phyloP scores from a whole-genome alignment of 257 asterid species.

The Przewalskia tangutica region DNA sequence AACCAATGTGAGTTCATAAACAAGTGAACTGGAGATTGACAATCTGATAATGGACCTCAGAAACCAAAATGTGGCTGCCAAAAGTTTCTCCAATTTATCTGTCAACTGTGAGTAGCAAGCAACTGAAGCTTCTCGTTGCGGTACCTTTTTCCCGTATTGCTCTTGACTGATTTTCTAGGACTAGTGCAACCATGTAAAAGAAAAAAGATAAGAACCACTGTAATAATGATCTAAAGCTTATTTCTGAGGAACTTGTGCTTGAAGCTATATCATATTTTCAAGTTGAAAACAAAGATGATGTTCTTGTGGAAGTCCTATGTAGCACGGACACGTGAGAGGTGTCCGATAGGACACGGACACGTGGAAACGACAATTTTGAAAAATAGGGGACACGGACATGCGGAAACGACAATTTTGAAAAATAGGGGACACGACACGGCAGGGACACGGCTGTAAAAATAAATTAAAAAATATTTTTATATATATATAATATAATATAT shows the following conservation, averaged over 20 bases:
- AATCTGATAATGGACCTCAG: neutral
- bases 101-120: neutral
- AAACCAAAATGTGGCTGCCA: neutral
- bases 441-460: no score
- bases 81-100: neutral
- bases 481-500: no score
- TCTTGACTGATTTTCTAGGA: neutral
- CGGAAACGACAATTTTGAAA: no score
- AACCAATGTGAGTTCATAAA: neutral
- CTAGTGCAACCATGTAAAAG: neutral
- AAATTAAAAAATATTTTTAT: no score
- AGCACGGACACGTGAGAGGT: no score
- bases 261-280: neutral
- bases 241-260: neutral
- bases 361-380: no score
- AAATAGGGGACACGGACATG: no score
- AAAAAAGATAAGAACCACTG: neutral
- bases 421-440: no score
- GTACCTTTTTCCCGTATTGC: neutral
- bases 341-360: no score
- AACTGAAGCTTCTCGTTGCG: neutral
- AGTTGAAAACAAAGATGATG: neutral
- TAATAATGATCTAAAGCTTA: neutral
- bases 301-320: neutral
- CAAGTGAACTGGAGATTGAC: neutral